phyloP scores from a whole-genome alignment of 1,139 yeast species.

The Tardiomyces digboiensis region DNA sequence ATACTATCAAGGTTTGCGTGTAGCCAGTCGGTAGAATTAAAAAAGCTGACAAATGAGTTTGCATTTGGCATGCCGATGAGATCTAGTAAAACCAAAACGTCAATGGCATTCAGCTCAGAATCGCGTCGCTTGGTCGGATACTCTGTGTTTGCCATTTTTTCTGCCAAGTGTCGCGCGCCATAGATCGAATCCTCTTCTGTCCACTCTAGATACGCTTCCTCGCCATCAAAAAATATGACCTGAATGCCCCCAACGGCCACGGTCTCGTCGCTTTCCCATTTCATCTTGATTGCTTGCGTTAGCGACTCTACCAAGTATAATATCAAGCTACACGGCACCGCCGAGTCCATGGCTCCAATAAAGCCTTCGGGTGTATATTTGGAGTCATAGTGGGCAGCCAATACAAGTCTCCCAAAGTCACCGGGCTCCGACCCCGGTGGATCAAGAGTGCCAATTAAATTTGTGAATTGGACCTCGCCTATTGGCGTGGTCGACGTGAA shows the following conservation, averaged over 20 bases:
- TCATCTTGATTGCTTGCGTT: slow-evolving; percentile 17
- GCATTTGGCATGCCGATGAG: slow-evolving; percentile 35
- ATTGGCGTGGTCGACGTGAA: slow-evolving; percentile 32
- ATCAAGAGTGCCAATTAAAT: slow-evolving; percentile 30
- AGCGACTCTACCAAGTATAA: slow-evolving; percentile 35
- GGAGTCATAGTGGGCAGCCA: slow-evolving; percentile 50
- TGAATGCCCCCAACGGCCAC: slow-evolving; percentile 30
- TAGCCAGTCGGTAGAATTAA: slow-evolving; percentile 30
- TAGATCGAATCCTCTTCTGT: slow-evolving; percentile 41
- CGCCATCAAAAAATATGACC: slow-evolving; percentile 48
- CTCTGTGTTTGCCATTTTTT: slow-evolving; percentile 25
- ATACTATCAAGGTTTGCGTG: slow-evolving; percentile 22
- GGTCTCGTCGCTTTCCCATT: slow-evolving; percentile 14
- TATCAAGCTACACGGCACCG: slow-evolving; percentile 45
- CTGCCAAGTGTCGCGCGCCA: slow-evolving; percentile 44
- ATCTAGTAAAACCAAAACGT: slow-evolving; percentile 39
- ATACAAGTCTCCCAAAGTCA: slow-evolving; percentile 27
- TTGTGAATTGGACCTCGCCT: slow-evolving; percentile 34
- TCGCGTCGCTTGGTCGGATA: slow-evolving; percentile 7
- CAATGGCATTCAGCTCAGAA: slow-evolving; percentile 25
- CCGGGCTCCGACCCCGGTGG: slow-evolving; percentile 17
- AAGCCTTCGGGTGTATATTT: slow-evolving; percentile 41
- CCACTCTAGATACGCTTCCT: slow-evolving; percentile 47
- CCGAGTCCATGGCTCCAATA: slow-evolving; percentile 50
- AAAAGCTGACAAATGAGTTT: slow-evolving; percentile 35